phyloP scores from a whole-genome alignment of 1,284 basidiomycete species.

The Pseudozyma flocculosa region DNA sequence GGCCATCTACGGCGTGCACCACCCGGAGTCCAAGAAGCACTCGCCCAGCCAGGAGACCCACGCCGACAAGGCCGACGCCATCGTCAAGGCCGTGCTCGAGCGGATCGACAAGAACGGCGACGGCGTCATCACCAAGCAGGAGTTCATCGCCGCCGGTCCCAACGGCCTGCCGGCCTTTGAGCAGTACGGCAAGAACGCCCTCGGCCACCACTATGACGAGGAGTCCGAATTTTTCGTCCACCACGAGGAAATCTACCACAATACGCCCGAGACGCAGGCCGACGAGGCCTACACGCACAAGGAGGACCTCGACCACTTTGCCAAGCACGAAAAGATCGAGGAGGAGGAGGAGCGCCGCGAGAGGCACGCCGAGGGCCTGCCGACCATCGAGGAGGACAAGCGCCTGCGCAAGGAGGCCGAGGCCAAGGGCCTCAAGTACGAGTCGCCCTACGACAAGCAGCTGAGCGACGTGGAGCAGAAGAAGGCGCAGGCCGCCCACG shows the following conservation, averaged over 20 bases:
- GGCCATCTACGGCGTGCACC: constrained; percentile 76
- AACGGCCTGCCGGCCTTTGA: constrained; percentile 76
- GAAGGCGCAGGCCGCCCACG: constrained; percentile 42
- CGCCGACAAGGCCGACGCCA: constrained; percentile 77
- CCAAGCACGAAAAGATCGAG: constrained; percentile 85
- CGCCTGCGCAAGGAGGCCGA: constrained; percentile 37
- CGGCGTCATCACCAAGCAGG: constrained; percentile 73
- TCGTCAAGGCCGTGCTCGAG: constrained; percentile 74
- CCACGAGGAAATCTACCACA: constrained; percentile 78
- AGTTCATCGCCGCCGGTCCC: constrained; percentile 77
- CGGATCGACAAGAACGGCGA: constrained; percentile 77
- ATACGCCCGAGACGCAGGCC: constrained; percentile 91
- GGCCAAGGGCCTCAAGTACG: constrained; percentile 45
- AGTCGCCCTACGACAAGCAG: constrained; percentile 52
- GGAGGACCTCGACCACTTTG: constrained; percentile 73
- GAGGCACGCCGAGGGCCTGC: constrained; percentile 76
- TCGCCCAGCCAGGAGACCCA: constrained; percentile 76
- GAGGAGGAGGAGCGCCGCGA: constrained; percentile 78
- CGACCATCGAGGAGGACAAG: constrained; percentile 58
- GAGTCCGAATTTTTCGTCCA: constrained; percentile 58
- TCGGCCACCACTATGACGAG: constrained; percentile 83
- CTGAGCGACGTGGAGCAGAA: constrained; percentile 38
- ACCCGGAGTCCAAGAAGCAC: constrained; percentile 84
- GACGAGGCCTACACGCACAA: constrained; percentile 91
- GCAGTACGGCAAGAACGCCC: constrained; percentile 61